Percentiles rank a stretch among this genome's conserved stretches.
Evolutionary conservation across 2,329 filamentous ascomycete species (phyloP).

Genomic region (Colletotrichum lindemuthianum): DNA sequence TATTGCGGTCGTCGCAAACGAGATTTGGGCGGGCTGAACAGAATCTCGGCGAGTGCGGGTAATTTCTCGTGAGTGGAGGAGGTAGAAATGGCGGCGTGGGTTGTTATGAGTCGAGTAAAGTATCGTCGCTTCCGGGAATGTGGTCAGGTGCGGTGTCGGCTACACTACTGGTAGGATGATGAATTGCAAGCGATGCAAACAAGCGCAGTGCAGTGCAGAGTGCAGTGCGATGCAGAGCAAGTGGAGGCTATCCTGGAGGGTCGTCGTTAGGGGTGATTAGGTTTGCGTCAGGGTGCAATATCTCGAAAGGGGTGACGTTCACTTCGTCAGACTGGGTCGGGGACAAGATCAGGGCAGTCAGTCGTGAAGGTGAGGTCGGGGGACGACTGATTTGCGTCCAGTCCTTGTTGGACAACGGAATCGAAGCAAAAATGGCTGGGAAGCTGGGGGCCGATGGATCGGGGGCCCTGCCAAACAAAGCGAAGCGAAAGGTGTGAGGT

Average conservation of each 20-base stretch:
- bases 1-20: constrained; percentile 14
- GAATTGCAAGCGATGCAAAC: constrained; percentile 31
- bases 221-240: constrained; percentile 16
- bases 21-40: constrained; percentile 5
- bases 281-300: constrained; percentile 29
- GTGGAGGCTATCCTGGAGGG: constrained; percentile 31
- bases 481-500: constrained; percentile 21
- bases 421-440: constrained; percentile 36
- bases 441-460: constrained; percentile 35
- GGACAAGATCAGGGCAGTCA: constrained; percentile 28
- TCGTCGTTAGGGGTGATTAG: constrained; percentile 18
- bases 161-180: constrained; percentile 29
- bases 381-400: constrained; percentile 29
- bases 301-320: constrained; percentile 27
- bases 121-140: constrained; percentile 35
- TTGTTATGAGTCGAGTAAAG: constrained; percentile 31
- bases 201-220: not conserved
- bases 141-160: constrained; percentile 26
- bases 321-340: constrained; percentile 13
- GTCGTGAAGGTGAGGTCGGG: constrained; percentile 24
- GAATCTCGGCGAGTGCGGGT: constrained; percentile 15
- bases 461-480: constrained; percentile 33
- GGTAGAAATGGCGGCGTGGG: constrained; percentile 28
- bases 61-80: constrained; percentile 18
- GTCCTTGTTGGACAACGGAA: constrained; percentile 26